These are phyloP conservation scores for Colletotrichum zoysiae DNA, from an alignment of 2,329 filamentous ascomycete genomes.

Conservation along the genomic window DNA sequence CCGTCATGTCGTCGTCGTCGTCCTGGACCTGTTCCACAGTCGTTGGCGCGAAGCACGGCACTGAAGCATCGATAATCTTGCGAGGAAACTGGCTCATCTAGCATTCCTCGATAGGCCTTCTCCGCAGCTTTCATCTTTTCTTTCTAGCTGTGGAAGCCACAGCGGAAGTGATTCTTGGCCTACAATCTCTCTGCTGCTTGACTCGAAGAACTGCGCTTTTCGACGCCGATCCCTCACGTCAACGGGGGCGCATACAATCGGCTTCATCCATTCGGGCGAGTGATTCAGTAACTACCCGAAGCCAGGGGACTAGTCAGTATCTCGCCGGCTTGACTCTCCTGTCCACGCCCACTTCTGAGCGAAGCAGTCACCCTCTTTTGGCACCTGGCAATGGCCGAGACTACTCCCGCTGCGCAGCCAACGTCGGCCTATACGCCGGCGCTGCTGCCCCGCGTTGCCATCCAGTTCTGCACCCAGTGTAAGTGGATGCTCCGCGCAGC, in stretches of 20 bases:
- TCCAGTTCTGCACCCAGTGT: conserved; percentile 93
- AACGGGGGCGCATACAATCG: background rate
- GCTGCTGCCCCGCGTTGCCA: conserved; percentile 79
- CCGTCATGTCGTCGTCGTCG: background rate
- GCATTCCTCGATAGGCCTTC: background rate
- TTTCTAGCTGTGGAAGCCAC: background rate
- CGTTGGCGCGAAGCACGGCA: background rate
- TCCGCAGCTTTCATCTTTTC: background rate
- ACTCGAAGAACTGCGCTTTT: background rate
- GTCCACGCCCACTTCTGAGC: background rate
- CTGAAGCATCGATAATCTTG: background rate
- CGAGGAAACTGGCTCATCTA: background rate
- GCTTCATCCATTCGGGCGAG: background rate
- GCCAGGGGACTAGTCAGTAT: background rate
- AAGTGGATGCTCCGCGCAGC: conserved; percentile 91
- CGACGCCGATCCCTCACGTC: background rate
- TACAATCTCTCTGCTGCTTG: background rate
- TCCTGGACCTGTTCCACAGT: background rate
- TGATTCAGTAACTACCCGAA: background rate
- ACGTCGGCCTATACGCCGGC: background rate
- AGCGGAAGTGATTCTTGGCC: background rate
- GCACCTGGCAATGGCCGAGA: conserved; percentile 23
- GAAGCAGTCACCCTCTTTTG: background rate
- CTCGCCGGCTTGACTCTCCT: background rate
- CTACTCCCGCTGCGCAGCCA: background rate